Conservation (phyloP, 148 eudicot species). For the Rhododendron ferrugineum region DNA sequence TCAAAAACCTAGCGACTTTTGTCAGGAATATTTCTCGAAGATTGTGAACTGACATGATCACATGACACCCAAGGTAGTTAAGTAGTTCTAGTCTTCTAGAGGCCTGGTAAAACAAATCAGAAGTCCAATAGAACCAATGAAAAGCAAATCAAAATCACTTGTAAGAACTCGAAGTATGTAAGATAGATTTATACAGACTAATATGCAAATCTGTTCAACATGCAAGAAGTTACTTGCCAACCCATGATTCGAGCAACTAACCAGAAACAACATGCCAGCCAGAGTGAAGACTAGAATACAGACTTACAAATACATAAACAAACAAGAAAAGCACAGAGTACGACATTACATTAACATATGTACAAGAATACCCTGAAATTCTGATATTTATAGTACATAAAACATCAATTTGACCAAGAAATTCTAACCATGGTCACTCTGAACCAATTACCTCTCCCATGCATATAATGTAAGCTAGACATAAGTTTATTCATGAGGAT, state of each 20-base stretch:
- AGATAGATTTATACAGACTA: neutral
- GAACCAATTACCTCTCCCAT: neutral
- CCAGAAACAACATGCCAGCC: neutral
- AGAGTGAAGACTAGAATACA: neutral
- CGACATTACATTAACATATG: neutral
- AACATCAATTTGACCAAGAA: neutral
- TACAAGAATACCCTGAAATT: neutral
- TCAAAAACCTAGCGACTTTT: neutral
- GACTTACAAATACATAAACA: neutral
- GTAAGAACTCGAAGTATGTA: neutral
- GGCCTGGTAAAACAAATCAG: slow-evolving; percentile 1
- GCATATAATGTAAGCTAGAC: neutral
- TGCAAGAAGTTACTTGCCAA: neutral
- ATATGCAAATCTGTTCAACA: neutral
- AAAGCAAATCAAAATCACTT: neutral
- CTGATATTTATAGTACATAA: neutral
- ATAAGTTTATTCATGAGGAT: neutral
- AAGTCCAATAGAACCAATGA: neutral
- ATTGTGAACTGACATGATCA: neutral
- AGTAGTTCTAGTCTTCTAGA: neutral
- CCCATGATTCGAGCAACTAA: neutral
- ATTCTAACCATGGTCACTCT: neutral
- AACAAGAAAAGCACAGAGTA: neutral
- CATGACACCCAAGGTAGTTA: neutral
- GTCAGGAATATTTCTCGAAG: neutral